Evolutionary conservation across 2,329 filamentous ascomycete species (phyloP).

Genomic region (Bisporella sp.): DNA sequence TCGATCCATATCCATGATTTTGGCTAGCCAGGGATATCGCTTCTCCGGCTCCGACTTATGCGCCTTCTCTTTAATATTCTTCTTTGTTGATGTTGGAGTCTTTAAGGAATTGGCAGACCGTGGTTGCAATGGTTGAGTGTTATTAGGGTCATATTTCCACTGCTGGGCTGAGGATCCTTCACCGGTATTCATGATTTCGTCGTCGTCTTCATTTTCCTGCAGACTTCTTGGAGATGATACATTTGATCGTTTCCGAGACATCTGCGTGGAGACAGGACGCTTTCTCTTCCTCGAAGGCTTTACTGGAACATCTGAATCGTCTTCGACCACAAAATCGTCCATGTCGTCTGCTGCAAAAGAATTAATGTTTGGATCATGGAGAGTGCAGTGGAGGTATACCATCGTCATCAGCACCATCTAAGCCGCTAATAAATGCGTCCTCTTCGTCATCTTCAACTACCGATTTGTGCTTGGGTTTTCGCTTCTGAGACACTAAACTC

Average conservation of each 20-base stretch:
- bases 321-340: conserved; percentile 76
- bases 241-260: conserved; percentile 57
- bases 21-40: conserved; percentile 84
- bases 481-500: conserved; percentile 31
- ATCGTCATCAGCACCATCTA: conserved; percentile 51
- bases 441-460: conserved; percentile 63
- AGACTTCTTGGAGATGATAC: conserved; percentile 41
- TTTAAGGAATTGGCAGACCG: conserved; percentile 34
- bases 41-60: conserved; percentile 77
- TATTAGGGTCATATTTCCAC: conserved; percentile 69
- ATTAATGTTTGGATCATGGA: too few species aligned
- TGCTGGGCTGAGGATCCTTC: conserved; percentile 69
- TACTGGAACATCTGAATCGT: conserved; percentile 68
- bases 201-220: conserved; percentile 36
- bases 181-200: conserved; percentile 48
- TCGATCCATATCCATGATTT: conserved; percentile 76
- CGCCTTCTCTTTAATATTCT: conserved; percentile 54
- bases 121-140: conserved; percentile 42
- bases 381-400: conserved; percentile 9
- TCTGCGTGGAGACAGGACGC: conserved; percentile 44
- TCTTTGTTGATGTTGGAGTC: conserved; percentile 23
- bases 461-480: conserved; percentile 47
- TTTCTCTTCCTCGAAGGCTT: conserved; percentile 59
- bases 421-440: conserved; percentile 57
- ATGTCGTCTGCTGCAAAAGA: conserved; percentile 49